phyloP scores from a whole-genome alignment of 768 basidiomycete species.

The Daedalea quercina region DNA sequence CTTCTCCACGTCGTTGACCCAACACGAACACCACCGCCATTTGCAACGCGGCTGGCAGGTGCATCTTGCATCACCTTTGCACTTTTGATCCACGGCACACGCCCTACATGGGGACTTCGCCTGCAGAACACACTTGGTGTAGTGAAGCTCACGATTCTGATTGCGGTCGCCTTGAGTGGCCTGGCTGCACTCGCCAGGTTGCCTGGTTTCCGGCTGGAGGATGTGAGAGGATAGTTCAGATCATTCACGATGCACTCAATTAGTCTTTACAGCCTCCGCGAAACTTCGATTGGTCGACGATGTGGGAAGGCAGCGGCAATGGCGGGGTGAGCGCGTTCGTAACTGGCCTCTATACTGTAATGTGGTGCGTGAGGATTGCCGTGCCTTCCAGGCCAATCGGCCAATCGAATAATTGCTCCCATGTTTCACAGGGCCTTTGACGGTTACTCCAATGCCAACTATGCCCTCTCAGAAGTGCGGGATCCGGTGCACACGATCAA shows the following conservation, averaged over 20 bases:
- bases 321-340: conserved; percentile 52
- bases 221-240: conserved; percentile 24
- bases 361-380: conserved; percentile 56
- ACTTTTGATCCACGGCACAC: conserved; percentile 48
- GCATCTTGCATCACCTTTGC: conserved; percentile 51
- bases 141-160: conserved; percentile 54
- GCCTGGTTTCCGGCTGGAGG: conserved; percentile 41
- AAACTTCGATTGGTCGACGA: conserved; percentile 51
- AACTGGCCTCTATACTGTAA: conserved; percentile 59
- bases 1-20: conserved; percentile 44
- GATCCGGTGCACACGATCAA: conserved; percentile 69
- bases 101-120: conserved; percentile 47
- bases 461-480: conserved; percentile 62
- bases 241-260: not conserved
- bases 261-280: conserved; percentile 29
- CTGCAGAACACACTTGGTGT: conserved; percentile 59
- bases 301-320: conserved; percentile 58
- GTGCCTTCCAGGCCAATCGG: too few species aligned
- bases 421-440: conserved; percentile 51
- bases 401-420: too few species aligned
- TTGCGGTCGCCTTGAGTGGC: conserved; percentile 46
- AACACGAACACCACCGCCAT: conserved; percentile 37
- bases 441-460: conserved; percentile 73
- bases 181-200: conserved; percentile 42
- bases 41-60: conserved; percentile 46